Evolutionary conservation across 768 basidiomycete genomes (phyloP).

Genomic region (Podaxis rugospora): DNA sequence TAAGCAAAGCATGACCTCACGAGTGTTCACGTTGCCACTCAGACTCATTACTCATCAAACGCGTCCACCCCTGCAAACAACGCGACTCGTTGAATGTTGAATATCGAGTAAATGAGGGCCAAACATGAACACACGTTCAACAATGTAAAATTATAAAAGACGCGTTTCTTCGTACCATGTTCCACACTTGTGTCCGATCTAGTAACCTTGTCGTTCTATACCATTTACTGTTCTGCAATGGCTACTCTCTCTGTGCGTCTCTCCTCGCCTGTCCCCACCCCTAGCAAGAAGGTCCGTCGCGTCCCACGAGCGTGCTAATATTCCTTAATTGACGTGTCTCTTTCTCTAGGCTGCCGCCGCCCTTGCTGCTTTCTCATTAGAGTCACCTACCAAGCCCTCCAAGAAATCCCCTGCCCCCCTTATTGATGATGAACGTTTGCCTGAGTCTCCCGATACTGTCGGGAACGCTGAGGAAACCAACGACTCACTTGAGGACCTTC

Average conservation of each 20-base stretch:
- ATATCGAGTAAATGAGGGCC: conserved; percentile 11
- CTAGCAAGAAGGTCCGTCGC: conserved; percentile 46
- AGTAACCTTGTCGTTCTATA: conserved; percentile 2
- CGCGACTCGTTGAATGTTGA: conserved; percentile 19
- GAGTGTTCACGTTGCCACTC: background rate
- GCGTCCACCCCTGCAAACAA: conserved; percentile 17
- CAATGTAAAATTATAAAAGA: conserved; percentile 19
- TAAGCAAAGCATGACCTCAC: background rate
- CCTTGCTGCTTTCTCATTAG: conserved; percentile 38
- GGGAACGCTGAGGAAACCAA: conserved; percentile 25
- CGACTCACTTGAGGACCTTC: conserved; percentile 17
- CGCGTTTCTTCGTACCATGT: conserved; percentile 2
- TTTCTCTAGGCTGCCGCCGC: conserved; percentile 35
- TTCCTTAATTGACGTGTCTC: conserved; percentile 6
- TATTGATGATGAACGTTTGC: conserved; percentile 31
- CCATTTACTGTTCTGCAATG: conserved; percentile 20
- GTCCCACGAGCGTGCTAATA: conserved; percentile 10
- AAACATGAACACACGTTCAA: conserved; percentile 33
- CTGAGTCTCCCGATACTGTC: conserved; percentile 28
- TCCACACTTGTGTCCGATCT: background rate
- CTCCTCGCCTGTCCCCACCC: conserved; percentile 33
- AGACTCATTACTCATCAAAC: background rate
- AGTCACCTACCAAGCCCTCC: conserved; percentile 32
- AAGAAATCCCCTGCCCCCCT: conserved; percentile 17
- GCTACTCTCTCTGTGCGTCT: conserved; percentile 25